phyloP scores from a whole-genome alignment of 306 rosid genomes.

The Rosa lucieae region DNA sequence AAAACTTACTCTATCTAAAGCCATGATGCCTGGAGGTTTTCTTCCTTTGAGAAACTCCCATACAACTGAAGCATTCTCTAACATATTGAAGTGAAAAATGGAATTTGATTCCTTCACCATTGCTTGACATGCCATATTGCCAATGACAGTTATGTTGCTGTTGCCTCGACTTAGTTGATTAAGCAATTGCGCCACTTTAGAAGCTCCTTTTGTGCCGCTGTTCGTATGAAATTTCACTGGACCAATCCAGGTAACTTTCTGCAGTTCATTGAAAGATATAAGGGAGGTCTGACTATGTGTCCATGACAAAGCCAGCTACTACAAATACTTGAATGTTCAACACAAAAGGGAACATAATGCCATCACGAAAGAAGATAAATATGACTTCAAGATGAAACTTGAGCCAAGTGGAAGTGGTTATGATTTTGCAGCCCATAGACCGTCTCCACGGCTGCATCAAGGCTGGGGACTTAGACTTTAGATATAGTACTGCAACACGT shows the following conservation, averaged over 20 bases:
- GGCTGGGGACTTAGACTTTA: background rate
- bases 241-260: constrained; percentile 87
- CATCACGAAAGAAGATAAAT: background rate
- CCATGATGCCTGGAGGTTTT: constrained; percentile 79
- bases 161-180: constrained; percentile 43
- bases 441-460: background rate
- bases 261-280: constrained; percentile 29
- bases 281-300: background rate
- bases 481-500: background rate
- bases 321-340: background rate
- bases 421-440: background rate
- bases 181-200: constrained; percentile 63
- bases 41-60: constrained; percentile 94
- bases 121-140: constrained; percentile 57
- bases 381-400: constrained; percentile 20
- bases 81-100: constrained; percentile 36
- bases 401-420: background rate
- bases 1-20: constrained; percentile 69
- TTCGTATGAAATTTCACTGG: constrained; percentile 61
- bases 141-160: constrained; percentile 67
- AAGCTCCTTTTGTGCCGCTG: constrained; percentile 46
- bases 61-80: constrained; percentile 75
- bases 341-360: background rate
- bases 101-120: constrained; percentile 51
- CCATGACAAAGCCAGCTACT: constrained; percentile 4